Conservation (phyloP, 2,329 filamentous ascomycete genomes). For the Fusarium lateritium region DNA sequence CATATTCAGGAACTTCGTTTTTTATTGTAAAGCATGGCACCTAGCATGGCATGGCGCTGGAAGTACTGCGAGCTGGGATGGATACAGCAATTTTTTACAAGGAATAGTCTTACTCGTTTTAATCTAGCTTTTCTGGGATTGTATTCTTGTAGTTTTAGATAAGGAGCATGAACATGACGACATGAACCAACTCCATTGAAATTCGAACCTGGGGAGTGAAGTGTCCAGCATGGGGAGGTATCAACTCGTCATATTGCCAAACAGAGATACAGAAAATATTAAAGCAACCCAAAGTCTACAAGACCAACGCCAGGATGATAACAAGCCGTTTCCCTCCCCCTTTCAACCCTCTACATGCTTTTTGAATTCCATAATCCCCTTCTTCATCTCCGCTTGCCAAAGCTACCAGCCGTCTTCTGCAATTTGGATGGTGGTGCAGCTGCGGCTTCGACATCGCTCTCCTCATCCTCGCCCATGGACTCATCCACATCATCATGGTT, state of each 20-base stretch:
- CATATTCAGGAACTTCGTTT: slow-evolving; percentile 14
- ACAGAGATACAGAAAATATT: slow-evolving; percentile 46
- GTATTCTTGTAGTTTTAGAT: slow-evolving; percentile 21
- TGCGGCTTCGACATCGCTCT: slow-evolving; percentile 62
- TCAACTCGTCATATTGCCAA: slow-evolving; percentile 50
- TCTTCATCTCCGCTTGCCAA: slow-evolving; percentile 45
- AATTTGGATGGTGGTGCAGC: slow-evolving; percentile 63
- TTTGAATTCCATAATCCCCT: slow-evolving; percentile 4
- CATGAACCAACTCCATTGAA: slow-evolving; percentile 12
- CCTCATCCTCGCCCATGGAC: slow-evolving; percentile 69
- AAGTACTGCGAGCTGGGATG: slow-evolving; percentile 30
- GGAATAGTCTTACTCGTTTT: slow-evolving; percentile 24
- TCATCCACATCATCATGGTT: slow-evolving; percentile 71
- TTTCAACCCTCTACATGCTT: slow-evolving; percentile 31
- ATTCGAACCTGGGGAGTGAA: neutral
- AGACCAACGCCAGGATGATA: slow-evolving; percentile 48
- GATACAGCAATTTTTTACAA: slow-evolving; percentile 30
- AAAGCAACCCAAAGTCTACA: slow-evolving; percentile 46
- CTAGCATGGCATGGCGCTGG: slow-evolving; percentile 50
- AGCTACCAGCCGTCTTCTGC: slow-evolving; percentile 46
- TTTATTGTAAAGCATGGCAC: slow-evolving; percentile 39
- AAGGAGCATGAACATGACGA: slow-evolving; percentile 15
- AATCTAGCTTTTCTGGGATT: slow-evolving; percentile 14
- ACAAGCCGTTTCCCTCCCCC: slow-evolving; percentile 29
- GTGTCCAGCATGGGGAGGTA: slow-evolving; percentile 40